Base-by-base conservation (phyloP, 768 basidiomycete genomes). In the Gelatoporia subvermispora region DNA sequence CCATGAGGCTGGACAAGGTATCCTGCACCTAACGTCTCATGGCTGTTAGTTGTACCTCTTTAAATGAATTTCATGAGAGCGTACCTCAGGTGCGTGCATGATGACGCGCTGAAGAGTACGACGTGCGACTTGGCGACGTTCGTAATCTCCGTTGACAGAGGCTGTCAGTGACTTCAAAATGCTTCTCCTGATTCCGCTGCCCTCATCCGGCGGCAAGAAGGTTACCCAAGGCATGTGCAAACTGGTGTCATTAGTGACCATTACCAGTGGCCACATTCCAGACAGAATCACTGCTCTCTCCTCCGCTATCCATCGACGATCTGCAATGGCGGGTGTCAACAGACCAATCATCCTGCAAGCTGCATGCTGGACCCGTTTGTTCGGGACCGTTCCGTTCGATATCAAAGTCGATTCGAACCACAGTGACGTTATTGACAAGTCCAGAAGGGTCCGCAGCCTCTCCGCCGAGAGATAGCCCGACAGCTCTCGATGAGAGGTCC, bases 11-110 rank as follows among this genome's bases (percentile, higher is more conserved):
- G 10, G 47, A 43, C 38, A 77, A 71, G 3, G 65, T 56, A 49
- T 77, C 76, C 59, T 84, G 82, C 21, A 83, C 70, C 85, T 88
- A 49, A 35, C 28, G 44, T 43, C n/a, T n/a, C n/a, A n/a, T n/a
- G n/a, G n/a, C n/a, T n/a, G n/a, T n/a, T n/a, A n/a, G n/a, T n/a
- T n/a, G n/a, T n/a, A n/a, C n/a, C n/a, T n/a, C n/a, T n/a, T n/a
- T n/a, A n/a, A n/a, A n/a, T n/a, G n/a, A n/a, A n/a, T n/a, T n/a
- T n/a, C n/a, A n/a, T n/a, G n/a, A n/a, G n/a, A n/a, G n/a, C 79
- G 59, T 55, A 92, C 91, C 56, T 90, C 87, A 38, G 71, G 58
- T 50, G 77, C 79, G 50, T 79, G 79, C 80, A 90, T 91, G 21
- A 92, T 63, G 8, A 76, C 61, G 23, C 71, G 69, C 42, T 86